Evolutionary conservation across 1,284 basidiomycete genomes (phyloP), one percentile per base, ranked within the genome.

Genomic region (Rhodotorula sp.): DNA sequence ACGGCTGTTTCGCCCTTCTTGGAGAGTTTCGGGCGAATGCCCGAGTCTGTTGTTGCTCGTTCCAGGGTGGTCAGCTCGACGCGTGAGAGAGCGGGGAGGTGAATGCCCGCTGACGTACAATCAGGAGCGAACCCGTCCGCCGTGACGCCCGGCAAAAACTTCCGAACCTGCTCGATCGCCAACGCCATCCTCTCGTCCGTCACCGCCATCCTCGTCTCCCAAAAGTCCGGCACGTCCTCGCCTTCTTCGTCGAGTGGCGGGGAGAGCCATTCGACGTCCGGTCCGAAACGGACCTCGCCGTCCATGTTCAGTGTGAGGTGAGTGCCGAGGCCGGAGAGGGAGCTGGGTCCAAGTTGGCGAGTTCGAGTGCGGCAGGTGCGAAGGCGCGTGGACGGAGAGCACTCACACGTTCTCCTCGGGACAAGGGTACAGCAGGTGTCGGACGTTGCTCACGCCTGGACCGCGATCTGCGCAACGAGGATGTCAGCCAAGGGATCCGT

Each of bases 231-330:
- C 58, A 84, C 81, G 16, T 82, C 80, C 55, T 85, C 83, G 26
- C 85, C 81, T n/a, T 44, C 60, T 11, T 78, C 77, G 8, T 74
- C 75, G 15, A 47, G 73, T 53, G 67, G 59, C 2, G 84, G 83
- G 9, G 85, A 84, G 77, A 97, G 84, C 87, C 91, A 93, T 78
- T 97, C 89, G 13, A 94, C 85, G 77, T 98, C 94, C 5, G 95
- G 96, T 0, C 95, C 95, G 79, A 99, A 99, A 31, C 87, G 87
- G 61, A 99, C 85, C 75, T 91, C 90, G 0, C 92, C 91, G 63
- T 90, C 85, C 68, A 99, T 79, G 80, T 95, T 92, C 53, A 99
- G 82, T 11, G 93, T 96, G 6, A 75, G 83, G 82, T 96, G 94
- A 16, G 92, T 94, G 4, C 94, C 94, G 16, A 96, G 83, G 4